Base-by-base conservation (phyloP, 306 rosid genomes). In the Quercus aquifolioides region DNA sequence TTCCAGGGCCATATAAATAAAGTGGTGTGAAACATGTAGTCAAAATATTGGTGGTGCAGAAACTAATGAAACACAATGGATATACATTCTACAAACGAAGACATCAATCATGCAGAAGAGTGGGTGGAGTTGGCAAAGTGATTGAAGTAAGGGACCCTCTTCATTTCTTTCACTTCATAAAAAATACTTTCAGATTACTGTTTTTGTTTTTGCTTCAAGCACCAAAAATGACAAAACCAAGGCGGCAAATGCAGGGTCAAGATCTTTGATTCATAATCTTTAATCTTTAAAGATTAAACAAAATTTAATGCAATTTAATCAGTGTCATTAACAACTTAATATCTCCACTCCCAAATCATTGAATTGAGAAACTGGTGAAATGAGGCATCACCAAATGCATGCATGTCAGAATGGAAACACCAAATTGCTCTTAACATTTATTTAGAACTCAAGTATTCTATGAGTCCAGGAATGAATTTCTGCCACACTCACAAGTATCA, bases 21-120 rank as follows among this genome's bases (percentile, higher is more conserved):
- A 23, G 72, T 20, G 23, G 30, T 14, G 63, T 75, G 75, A 52
- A 58, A 67, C 82, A 65, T 43, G 54, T 21, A 19, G 73, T 74
- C 73, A 75, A 78, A 46, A 51, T 78, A 57, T 13, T 55, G 43
- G 56, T 33, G 72, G 59, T 49, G 69, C 52, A 21, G 76, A 78
- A 57, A 69, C 75, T 49, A 57, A 69, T 69, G 21, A 78, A 68
- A 31, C 69, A 46, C 51, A 68, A n/a, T 31, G 64, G 76, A 57
- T 72, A 28, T 3, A 33, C 41, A 58, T 74, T 49, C 56, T 30
- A 19, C 75, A 14, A 20, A 23, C 43, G 30, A 78, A 62, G 74
- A 26, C 81, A 79, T 71, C 71, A 72, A 79, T 75, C 81, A 84
- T 62, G 84, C 71, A 56, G 52, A 62, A 56, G 52, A 62, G 76